Percentiles rank a stretch among this genome's conserved stretches.
Evolutionary conservation across 208 protist species (phyloP).

Genomic region (Leishmania tarentolae): DNA sequence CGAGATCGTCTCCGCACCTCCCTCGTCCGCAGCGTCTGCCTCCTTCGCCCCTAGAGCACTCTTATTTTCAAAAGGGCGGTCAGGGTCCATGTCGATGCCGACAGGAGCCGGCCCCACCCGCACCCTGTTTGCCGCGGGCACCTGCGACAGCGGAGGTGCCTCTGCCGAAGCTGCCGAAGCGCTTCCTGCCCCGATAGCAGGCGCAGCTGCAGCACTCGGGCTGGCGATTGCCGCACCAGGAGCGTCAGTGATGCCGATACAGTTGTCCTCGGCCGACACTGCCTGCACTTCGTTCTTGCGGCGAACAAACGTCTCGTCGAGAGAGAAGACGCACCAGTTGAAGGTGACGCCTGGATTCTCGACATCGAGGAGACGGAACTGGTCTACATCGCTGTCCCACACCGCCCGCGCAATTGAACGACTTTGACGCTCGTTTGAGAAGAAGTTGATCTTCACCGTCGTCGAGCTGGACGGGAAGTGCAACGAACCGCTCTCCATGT

Average conservation of each 20-base stretch:
- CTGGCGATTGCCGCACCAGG: background rate
- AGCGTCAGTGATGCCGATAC: background rate
- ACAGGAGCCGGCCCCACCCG: constrained; percentile 25
- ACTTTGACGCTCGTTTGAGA: constrained; percentile 82
- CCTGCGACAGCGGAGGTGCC: background rate
- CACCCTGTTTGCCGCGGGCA: background rate
- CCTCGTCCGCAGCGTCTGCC: background rate
- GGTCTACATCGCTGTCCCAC: constrained; percentile 76
- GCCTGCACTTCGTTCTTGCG: constrained; percentile 21
- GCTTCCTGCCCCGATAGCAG: background rate
- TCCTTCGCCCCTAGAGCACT: background rate
- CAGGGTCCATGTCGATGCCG: constrained; percentile 17
- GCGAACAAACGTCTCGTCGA: constrained; percentile 68
- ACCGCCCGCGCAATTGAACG: constrained; percentile 75
- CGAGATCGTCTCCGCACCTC: constrained; percentile 5
- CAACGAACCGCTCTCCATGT: constrained; percentile 71
- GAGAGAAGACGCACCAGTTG: constrained; percentile 85
- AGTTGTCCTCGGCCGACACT: background rate
- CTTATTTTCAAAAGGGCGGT: background rate
- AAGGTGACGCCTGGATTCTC: constrained; percentile 82
- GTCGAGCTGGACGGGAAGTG: constrained; percentile 70
- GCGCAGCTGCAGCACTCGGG: background rate
- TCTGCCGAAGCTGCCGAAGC: background rate
- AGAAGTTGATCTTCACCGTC: constrained; percentile 83
- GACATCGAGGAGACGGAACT: constrained; percentile 81